A percentile compares a stretch with the other conserved stretches of the same genome.
These are phyloP conservation scores for Colletotrichum tropicicola DNA, from an alignment of 2,329 filamentous ascomycete species.

Conservation along the genomic window DNA sequence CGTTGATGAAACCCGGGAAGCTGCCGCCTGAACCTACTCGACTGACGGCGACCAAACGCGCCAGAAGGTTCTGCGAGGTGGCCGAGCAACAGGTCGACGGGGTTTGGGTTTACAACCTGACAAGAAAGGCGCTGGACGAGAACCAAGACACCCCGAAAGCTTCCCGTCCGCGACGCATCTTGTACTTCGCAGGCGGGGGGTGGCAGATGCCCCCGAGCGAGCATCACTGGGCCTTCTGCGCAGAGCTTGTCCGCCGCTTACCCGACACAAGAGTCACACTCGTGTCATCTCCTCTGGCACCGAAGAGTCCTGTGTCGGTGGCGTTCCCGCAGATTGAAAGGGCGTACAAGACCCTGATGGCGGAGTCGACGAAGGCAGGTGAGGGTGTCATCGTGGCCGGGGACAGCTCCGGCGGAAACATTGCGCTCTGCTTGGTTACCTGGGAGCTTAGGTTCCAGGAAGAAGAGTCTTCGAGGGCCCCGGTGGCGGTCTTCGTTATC, in stretches of 20 bases:
- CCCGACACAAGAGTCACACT: conserved; percentile 52
- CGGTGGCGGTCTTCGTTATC: conserved; percentile 47
- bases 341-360: conserved; percentile 52
- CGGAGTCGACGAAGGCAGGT: conserved; percentile 42
- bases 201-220: conserved; percentile 60
- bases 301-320: conserved; percentile 56
- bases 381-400: conserved; percentile 60
- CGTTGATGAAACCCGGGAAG: not conserved
- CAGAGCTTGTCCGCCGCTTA: conserved; percentile 52
- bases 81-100: conserved; percentile 28
- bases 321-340: conserved; percentile 56
- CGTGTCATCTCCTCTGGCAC: conserved; percentile 63
- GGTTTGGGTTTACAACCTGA: conserved; percentile 38
- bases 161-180: conserved; percentile 40
- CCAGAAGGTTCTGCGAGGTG: not conserved
- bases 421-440: conserved; percentile 47
- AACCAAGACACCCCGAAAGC: conserved; percentile 33
- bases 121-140: not conserved
- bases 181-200: conserved; percentile 65
- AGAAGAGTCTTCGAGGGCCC: conserved; percentile 35
- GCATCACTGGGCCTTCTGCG: conserved; percentile 61
- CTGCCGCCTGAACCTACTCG: not conserved
- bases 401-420: conserved; percentile 65
- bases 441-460: conserved; percentile 48
- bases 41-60: not conserved